Percentiles rank a stretch among this genome's conserved stretches.
Conservation (phyloP, 495 filamentous ascomycete species). For the Trichoderma virens region DNA sequence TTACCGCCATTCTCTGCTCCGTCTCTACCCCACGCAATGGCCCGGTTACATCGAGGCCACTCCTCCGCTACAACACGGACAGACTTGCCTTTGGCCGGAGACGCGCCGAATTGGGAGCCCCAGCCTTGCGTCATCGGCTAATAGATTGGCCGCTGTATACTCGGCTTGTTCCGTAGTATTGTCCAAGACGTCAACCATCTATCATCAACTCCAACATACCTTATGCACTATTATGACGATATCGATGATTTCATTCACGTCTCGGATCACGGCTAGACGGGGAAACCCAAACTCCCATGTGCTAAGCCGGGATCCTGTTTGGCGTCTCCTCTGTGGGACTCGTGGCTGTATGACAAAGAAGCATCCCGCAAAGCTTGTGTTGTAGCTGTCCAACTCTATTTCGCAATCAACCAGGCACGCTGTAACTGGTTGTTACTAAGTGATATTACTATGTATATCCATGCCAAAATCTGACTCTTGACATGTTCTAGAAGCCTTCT, state of each 20-base stretch:
- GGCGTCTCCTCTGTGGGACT: neutral
- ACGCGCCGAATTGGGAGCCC: neutral
- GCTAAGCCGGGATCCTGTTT: neutral
- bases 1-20: neutral
- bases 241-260: neutral
- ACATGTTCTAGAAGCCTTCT: slow-evolving; percentile 5
- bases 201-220: no score
- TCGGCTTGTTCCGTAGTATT: no score
- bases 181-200: no score
- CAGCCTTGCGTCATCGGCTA: neutral
- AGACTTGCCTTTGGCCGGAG: neutral
- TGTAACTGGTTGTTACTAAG: no score
- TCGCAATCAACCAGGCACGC: neutral
- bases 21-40: neutral
- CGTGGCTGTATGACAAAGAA: neutral
- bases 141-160: neutral
- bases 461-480: no score
- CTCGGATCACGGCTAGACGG: neutral
- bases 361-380: neutral
- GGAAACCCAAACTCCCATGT: neutral
- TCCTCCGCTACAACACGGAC: neutral
- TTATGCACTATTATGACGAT: no score
- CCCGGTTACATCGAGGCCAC: neutral
- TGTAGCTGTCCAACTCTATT: neutral
- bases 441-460: no score